These are phyloP conservation scores for Peltaster fructicola DNA, from an alignment of 2,329 filamentous ascomycete genomes.

Conservation along the genomic window DNA sequence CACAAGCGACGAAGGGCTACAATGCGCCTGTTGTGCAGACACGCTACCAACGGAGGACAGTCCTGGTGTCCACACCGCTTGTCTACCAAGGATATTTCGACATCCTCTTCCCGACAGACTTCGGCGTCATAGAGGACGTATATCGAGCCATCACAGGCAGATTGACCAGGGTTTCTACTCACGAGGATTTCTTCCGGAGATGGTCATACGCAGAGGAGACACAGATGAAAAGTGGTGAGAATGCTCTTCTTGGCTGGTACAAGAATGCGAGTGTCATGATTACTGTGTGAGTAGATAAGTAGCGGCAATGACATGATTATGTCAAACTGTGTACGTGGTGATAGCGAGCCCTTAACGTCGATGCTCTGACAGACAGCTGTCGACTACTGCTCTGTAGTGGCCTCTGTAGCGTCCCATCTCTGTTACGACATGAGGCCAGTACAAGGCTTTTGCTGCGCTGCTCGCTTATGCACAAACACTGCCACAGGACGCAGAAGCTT, in stretches of 20 bases:
- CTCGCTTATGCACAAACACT: too few relatives aligned
- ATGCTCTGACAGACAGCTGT: too few relatives aligned
- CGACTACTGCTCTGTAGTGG: too few relatives aligned
- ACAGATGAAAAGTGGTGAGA: conserved; percentile 76
- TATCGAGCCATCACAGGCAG: conserved; percentile 89
- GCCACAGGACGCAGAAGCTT: too few relatives aligned
- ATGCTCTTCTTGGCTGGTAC: conserved; percentile 83
- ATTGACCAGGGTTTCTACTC: conserved; percentile 65
- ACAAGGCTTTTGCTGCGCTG: too few relatives aligned
- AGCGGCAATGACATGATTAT: not conserved
- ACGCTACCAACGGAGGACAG: conserved; percentile 67
- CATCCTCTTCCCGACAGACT: conserved; percentile 95
- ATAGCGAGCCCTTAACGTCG: too few relatives aligned
- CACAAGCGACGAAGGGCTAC: conserved; percentile 63
- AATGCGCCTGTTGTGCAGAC: conserved; percentile 97
- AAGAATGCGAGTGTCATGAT: conserved; percentile 87
- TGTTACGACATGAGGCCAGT: too few relatives aligned
- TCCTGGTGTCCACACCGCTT: conserved; percentile 77
- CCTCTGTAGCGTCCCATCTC: too few relatives aligned
- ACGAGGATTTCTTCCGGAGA: conserved; percentile 76
- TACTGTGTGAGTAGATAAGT: conserved; percentile 43
- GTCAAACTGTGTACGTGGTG: too few relatives aligned
- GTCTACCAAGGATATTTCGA: conserved; percentile 99
- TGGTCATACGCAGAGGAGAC: conserved; percentile 90
- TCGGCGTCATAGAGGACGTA: conserved; percentile 73